Evolutionary conservation across 2,329 filamentous ascomycete species (phyloP), one percentile per base, ranked within the genome.

Genomic region (Fusarium pininemorale): DNA sequence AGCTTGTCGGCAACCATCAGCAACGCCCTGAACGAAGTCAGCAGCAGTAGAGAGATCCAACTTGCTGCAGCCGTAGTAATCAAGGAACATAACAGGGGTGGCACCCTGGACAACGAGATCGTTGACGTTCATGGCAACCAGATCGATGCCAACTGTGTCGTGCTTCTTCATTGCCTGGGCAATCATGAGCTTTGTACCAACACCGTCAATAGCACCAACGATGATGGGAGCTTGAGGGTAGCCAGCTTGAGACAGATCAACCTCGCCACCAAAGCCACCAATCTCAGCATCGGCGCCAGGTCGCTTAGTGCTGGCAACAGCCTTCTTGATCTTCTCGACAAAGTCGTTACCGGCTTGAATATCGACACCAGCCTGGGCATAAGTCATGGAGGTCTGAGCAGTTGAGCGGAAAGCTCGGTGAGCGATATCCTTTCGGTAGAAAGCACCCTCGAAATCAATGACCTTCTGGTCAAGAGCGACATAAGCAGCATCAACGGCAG

Each of bases 71-170:
- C 95, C 96, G 84, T 97, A 98, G 88, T 97, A 98, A 86, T 99
- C 96, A 72, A 98, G 91, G 89, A 99, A 98, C 87, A 96, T 96
- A 74, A 98, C 88, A 5, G 96, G 95, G 77, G 96, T 94, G 18
- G 96, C 96, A 62, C 96, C 96, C 85, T 98, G 95, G 14, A 98
- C 96, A 58, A 99, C 92, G 0, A 99, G 88, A 80, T 99, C 96
- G 83, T 99, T 99, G 81, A 98, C 96, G 82, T 98, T 98, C 96
- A 98, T 98, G 75, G 96, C 96, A 8, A 99, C 96, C 41, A 99
- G 89, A 81, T 99, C 96, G 77, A 99, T 95, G 69, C 96, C 96
- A 16, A 99, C 96, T 7, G 95, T 98, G 82, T 96, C 92, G 84
- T 98, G 96, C 84, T 97, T 94, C 77, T 91, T 89, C 85, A 97